phyloP scores from a whole-genome alignment of 192 early-diverging fungal species.

The Rhizophagus prolifer region DNA sequence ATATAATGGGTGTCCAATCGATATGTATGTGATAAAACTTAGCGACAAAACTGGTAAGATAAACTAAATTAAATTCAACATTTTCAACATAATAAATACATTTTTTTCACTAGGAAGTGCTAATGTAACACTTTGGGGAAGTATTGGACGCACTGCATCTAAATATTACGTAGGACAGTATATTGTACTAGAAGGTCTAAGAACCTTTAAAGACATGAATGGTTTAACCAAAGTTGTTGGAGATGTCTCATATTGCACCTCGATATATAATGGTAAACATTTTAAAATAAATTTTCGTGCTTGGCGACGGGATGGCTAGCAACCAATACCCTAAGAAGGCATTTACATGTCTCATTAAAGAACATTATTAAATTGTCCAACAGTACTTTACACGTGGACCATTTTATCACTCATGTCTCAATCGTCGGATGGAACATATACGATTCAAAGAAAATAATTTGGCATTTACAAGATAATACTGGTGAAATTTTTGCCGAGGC shows the following conservation, averaged over 20 bases:
- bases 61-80: too few relatives aligned
- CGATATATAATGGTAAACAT: slow-evolving; percentile 15
- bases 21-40: not conserved
- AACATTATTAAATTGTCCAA: not conserved
- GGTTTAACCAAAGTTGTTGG: not conserved
- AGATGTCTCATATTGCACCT: not conserved
- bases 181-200: slow-evolving; percentile 10
- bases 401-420: not conserved
- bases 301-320: slow-evolving; percentile 3
- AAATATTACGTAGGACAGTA: slow-evolving; percentile 1
- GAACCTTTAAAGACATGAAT: not conserved
- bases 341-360: not conserved
- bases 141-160: not conserved
- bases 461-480: not conserved
- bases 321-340: not conserved
- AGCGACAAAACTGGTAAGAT: slow-evolving; percentile 4
- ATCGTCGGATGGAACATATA: not conserved
- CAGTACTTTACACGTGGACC: not conserved
- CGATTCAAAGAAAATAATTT: not conserved
- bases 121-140: not conserved
- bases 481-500: not conserved
- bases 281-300: not conserved
- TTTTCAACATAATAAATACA: not conserved
- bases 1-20: not conserved
- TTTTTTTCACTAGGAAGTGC: not conserved